Base-by-base conservation (phyloP, 2,329 filamentous ascomycete species). In the Ceratocystis harringtonii region DNA sequence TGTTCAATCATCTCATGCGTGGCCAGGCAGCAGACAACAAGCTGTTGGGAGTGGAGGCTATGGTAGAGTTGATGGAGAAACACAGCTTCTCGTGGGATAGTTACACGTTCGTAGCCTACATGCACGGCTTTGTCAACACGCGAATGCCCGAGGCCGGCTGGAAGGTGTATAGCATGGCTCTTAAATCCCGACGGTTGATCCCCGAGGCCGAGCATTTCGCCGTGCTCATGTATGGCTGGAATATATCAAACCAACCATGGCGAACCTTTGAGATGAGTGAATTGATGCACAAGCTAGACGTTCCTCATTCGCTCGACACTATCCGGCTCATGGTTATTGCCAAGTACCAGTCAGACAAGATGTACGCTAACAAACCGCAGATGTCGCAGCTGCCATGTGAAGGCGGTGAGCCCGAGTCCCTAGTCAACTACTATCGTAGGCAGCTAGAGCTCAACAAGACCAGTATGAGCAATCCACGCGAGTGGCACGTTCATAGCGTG, bases 1-100 rank as follows among this genome's bases (percentile, higher is more conserved):
- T 90, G 71, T 96, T 89, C 89, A 96, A 96, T 71, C 79, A 84
- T 64, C 75, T 96, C 41, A 77, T 96, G 3, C 79, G 81, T 65
- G 83, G 87, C 68, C 81, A 90, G 72, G 89, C 88, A 5, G 76
- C 83, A 65, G 79, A 81, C 5, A 81, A 86, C 65, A 77, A 80
- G 63, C 72, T 84, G 5, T 72, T 71, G n/a, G 75, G 75, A 61
- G 76, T 82, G 64, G 79, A 83, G 69, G 75, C 74, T 3, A 66
- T 82, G 5, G 74, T 84, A 25, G 73, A 75, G 44, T 68, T 71
- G 44, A 85, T 85, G 82, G 77, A 75, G 25, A 72, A 76, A 12
- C 72, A 74, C 48, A 71, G 74, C 0, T 71, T 84, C 12, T 71
- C 76, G 8, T 83, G 80, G 75, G 74, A 83, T 68, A 70, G 75